phyloP scores from a whole-genome alignment of 768 basidiomycete species.

The Mycena sanguinolenta region DNA sequence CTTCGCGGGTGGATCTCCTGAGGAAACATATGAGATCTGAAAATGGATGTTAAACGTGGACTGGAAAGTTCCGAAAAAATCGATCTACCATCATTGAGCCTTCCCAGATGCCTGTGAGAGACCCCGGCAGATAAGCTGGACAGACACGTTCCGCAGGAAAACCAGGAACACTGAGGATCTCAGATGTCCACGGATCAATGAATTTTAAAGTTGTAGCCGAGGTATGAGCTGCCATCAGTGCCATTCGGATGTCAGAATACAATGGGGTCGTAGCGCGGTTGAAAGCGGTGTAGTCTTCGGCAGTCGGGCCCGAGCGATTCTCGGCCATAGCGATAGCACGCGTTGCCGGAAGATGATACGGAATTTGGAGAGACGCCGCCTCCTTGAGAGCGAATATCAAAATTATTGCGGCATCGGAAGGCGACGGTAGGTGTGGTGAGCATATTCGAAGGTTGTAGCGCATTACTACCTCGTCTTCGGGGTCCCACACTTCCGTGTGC shows the following conservation, averaged over 20 bases:
- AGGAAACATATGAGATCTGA: slow-evolving; percentile 31
- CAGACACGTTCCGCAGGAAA: slow-evolving; percentile 33
- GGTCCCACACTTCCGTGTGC: slow-evolving; percentile 22
- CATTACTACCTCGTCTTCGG: slow-evolving; percentile 13
- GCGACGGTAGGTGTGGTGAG: slow-evolving; percentile 34
- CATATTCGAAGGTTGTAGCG: slow-evolving; percentile 16
- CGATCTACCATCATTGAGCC: slow-evolving; percentile 67
- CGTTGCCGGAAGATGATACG: slow-evolving; percentile 65
- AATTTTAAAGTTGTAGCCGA: slow-evolving; percentile 16
- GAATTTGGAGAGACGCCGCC: slow-evolving; percentile 55
- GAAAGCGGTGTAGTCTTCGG: slow-evolving; percentile 64
- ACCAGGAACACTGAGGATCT: slow-evolving; percentile 21
- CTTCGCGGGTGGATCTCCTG: slow-evolving; percentile 26
- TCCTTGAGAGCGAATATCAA: slow-evolving; percentile 68
- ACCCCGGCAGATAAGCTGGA: slow-evolving; percentile 52
- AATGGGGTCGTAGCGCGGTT: slow-evolving; percentile 60
- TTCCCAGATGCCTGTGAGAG: slow-evolving; percentile 71
- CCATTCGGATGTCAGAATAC: slow-evolving; percentile 56
- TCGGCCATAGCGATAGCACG: slow-evolving; percentile 59
- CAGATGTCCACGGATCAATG: slow-evolving; percentile 27
- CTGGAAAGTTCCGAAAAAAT: slow-evolving; percentile 16
- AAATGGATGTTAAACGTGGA: slow-evolving; percentile 14
- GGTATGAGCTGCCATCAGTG: not conserved
- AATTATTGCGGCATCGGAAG: slow-evolving; percentile 62
- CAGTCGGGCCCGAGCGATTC: slow-evolving; percentile 65